Evolutionary conservation across 495 filamentous ascomycete species (phyloP).

Genomic region (Antarctomyces pellizariae): DNA sequence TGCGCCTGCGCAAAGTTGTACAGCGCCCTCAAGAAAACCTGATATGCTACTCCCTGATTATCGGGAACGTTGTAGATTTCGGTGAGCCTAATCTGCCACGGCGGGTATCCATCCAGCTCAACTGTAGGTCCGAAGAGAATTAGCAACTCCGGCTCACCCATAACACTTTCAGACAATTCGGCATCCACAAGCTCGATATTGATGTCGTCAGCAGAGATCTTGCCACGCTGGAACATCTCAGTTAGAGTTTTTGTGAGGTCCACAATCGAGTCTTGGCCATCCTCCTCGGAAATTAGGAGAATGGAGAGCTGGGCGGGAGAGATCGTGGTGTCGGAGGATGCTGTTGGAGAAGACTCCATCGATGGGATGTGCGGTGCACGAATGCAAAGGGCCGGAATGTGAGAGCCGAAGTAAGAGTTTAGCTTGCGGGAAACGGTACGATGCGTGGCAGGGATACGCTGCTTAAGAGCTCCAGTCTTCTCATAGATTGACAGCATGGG

Average conservation of each 20-base stretch:
- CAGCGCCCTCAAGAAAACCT: constrained; percentile 68
- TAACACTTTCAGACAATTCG: constrained; percentile 46
- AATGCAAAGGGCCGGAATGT: constrained; percentile 42
- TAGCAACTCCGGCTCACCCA: constrained; percentile 71
- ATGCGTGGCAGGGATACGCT: constrained; percentile 56
- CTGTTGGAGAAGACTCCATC: constrained; percentile 21
- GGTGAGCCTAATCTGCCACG: constrained; percentile 84
- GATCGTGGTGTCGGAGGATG: constrained; percentile 8
- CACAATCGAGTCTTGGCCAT: constrained; percentile 79
- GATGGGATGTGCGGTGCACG: constrained; percentile 51
- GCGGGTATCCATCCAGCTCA: constrained; percentile 74
- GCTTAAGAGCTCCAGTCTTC: constrained; percentile 66
- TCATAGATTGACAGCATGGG: constrained; percentile 75
- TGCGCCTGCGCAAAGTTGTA: constrained; percentile 69
- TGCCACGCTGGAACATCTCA: constrained; percentile 80
- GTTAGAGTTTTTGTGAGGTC: constrained; percentile 87
- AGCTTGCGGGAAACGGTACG: constrained; percentile 47
- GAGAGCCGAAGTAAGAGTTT: constrained; percentile 58
- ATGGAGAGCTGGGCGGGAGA: constrained; percentile 32
- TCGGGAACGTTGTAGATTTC: constrained; percentile 70
- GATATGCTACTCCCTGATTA: constrained; percentile 66
- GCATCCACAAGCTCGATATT: constrained; percentile 71
- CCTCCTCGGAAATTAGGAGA: constrained; percentile 71
- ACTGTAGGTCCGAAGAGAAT: constrained; percentile 65
- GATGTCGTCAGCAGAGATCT: constrained; percentile 57